Percentiles rank a stretch among this genome's conserved stretches.
Evolutionary conservation across 768 basidiomycete genomes (phyloP).

Genomic region (Xanthoconium purpureum): DNA sequence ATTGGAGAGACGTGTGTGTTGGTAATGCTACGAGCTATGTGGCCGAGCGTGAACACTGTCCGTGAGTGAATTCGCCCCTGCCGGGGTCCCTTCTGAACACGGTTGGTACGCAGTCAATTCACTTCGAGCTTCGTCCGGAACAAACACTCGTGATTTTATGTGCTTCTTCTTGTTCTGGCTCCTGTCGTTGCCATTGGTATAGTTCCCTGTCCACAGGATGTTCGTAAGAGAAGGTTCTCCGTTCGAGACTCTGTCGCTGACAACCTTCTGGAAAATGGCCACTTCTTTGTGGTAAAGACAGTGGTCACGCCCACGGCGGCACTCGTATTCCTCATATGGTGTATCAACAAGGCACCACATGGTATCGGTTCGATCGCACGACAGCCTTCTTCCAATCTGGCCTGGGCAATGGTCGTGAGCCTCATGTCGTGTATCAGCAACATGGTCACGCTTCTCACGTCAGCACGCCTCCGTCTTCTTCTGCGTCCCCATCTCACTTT

Average conservation of each 20-base stretch:
- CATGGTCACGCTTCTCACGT: conserved; percentile 72
- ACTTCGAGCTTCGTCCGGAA: conserved; percentile 71
- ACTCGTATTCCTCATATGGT: conserved; percentile 74
- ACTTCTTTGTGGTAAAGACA: conserved; percentile 78
- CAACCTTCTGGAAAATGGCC: conserved; percentile 44
- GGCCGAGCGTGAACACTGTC: conserved; percentile 67
- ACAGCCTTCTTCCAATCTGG: conserved; percentile 59
- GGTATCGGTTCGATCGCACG: conserved; percentile 75
- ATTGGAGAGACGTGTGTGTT: conserved; percentile 79
- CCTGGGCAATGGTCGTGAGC: conserved; percentile 72
- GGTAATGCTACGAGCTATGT: conserved; percentile 73
- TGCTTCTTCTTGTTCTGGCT: conserved; percentile 89
- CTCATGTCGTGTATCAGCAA: conserved; percentile 80
- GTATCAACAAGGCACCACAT: conserved; percentile 69
- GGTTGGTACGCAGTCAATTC: conserved; percentile 50
- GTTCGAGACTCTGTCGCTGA: conserved; percentile 1
- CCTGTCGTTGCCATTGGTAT: conserved; percentile 73
- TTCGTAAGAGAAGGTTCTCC: conserved; percentile 33
- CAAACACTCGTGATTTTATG: conserved; percentile 70
- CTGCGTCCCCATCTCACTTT: conserved; percentile 14
- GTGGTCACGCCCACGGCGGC: conserved; percentile 69
- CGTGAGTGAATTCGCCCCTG: conserved; percentile 40
- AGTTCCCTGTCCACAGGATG: conserved; percentile 83
- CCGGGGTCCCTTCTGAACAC: conserved; percentile 3
- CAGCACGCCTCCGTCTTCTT: conserved; percentile 23